Evolutionary conservation across 805 yeast species (phyloP).

Genomic region (Barnettozyma californica): DNA sequence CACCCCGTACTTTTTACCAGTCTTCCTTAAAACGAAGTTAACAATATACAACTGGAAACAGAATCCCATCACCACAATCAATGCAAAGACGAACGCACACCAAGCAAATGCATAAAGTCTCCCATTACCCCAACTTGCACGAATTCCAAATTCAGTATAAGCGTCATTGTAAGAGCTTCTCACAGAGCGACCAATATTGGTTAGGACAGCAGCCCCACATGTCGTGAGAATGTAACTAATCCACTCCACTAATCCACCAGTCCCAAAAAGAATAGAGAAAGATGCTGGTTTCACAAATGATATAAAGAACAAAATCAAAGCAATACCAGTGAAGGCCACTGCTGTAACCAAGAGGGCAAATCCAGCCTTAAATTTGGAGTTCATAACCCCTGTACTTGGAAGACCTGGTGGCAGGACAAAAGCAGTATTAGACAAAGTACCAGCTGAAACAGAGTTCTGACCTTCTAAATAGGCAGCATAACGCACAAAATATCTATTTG

Average conservation of each 20-base stretch:
- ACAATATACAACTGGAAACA: background rate
- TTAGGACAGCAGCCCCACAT: slow-evolving; percentile 1
- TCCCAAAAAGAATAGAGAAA: background rate
- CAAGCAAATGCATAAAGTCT: background rate
- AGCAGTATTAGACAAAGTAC: background rate
- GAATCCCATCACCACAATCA: background rate
- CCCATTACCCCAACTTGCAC: slow-evolving; percentile 2
- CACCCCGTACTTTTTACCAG: background rate
- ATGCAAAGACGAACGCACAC: background rate
- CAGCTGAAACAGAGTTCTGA: background rate
- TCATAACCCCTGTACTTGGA: background rate
- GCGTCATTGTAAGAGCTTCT: background rate
- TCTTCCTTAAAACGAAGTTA: background rate
- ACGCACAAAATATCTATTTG: slow-evolving; percentile 1
- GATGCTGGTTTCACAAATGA: slow-evolving; percentile 1
- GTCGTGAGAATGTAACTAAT: background rate
- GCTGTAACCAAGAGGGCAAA: background rate
- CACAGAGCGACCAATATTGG: background rate
- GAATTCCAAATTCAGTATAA: background rate
- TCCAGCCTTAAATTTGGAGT: background rate
- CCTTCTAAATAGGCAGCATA: background rate
- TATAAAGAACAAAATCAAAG: background rate
- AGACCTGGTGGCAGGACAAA: background rate
- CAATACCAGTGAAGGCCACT: background rate
- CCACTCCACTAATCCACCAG: background rate